phyloP scores from a whole-genome alignment of 2,329 filamentous ascomycete species.

The Scytalidium sp. region DNA sequence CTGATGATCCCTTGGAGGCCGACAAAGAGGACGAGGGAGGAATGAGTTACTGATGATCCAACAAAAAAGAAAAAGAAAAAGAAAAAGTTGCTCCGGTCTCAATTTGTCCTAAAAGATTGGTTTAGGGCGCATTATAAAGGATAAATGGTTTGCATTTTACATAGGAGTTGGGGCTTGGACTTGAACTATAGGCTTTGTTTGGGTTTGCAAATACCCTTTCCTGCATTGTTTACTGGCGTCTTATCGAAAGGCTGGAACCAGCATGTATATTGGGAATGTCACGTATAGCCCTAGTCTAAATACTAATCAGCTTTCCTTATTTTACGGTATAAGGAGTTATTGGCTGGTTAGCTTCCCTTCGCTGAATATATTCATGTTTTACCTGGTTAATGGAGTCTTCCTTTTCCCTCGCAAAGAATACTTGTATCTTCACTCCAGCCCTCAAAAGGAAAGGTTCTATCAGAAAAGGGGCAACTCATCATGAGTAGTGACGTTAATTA shows the following conservation, averaged over 20 bases:
- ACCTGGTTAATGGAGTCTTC: not conserved
- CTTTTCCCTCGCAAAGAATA: not conserved
- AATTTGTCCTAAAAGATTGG: not conserved
- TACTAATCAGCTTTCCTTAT: not conserved
- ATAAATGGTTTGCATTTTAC: slow-evolving; percentile 2
- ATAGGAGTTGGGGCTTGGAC: slow-evolving; percentile 5
- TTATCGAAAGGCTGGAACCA: slow-evolving; percentile 3
- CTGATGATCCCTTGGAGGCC: slow-evolving; percentile 4
- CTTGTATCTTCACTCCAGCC: too few relatives aligned
- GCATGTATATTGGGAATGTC: slow-evolving; percentile 1
- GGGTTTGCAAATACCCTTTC: slow-evolving; percentile 19
- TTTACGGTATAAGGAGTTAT: not conserved
- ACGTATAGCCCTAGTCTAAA: not conserved
- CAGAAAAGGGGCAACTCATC: too few relatives aligned
- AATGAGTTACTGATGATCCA: slow-evolving; percentile 21
- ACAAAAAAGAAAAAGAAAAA: too few relatives aligned
- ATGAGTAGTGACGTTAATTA: not conserved
- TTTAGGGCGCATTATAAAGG: not conserved
- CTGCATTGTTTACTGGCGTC: slow-evolving; percentile 16
- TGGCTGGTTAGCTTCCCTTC: not conserved
- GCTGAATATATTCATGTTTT: not conserved
- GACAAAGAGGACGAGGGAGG: slow-evolving; percentile 20
- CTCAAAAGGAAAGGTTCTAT: too few relatives aligned
- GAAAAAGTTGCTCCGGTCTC: slow-evolving; percentile 1
- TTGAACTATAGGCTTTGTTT: not conserved